These are phyloP conservation scores for Colletotrichum paranaense DNA, from an alignment of 2,329 filamentous ascomycete species.

Conservation along the genomic window DNA sequence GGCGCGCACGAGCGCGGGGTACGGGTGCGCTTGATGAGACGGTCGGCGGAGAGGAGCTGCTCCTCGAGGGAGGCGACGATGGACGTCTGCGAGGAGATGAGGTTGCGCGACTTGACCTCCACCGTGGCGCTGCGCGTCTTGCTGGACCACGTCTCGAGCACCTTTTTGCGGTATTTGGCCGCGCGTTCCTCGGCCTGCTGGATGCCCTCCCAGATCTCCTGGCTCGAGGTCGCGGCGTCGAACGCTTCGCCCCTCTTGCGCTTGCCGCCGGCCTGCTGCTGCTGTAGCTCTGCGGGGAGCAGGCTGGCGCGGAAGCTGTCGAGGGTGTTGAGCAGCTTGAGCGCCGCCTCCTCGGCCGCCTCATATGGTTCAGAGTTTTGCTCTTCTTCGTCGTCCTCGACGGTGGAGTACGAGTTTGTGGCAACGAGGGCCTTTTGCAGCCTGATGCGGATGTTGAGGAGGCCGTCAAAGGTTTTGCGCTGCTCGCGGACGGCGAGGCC, in stretches of 20 bases:
- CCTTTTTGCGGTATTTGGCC: slow-evolving; percentile 72
- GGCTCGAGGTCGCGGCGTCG: slow-evolving; percentile 66
- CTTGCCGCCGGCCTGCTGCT: slow-evolving; percentile 66
- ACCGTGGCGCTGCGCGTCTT: slow-evolving; percentile 73
- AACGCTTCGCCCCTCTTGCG: slow-evolving; percentile 61
- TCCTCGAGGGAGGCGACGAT: slow-evolving; percentile 76
- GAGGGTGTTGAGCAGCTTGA: slow-evolving; percentile 86
- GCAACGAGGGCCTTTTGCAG: slow-evolving; percentile 91
- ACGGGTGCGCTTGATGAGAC: slow-evolving; percentile 75
- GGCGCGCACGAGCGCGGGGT: slow-evolving; percentile 83
- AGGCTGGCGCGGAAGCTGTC: slow-evolving; percentile 75
- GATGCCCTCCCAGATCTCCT: slow-evolving; percentile 80
- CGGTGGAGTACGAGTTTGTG: slow-evolving; percentile 75
- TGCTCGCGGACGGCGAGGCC: slow-evolving; percentile 88
- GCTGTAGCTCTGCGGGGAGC: slow-evolving; percentile 50
- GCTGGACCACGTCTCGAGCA: slow-evolving; percentile 90
- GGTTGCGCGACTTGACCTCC: slow-evolving; percentile 67
- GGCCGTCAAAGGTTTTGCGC: slow-evolving; percentile 84
- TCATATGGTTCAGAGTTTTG: slow-evolving; percentile 67
- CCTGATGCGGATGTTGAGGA: slow-evolving; percentile 91
- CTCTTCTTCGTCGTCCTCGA: slow-evolving; percentile 52
- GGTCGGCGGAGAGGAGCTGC: slow-evolving; percentile 74
- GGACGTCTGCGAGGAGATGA: slow-evolving; percentile 65
- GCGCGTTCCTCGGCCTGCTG: slow-evolving; percentile 71
- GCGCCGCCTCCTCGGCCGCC: slow-evolving; percentile 85